Percentiles rank a stretch among this genome's conserved stretches.
These are phyloP conservation scores for Bombardia bombarda DNA, from an alignment of 495 filamentous ascomycete genomes.

Conservation along the genomic window DNA sequence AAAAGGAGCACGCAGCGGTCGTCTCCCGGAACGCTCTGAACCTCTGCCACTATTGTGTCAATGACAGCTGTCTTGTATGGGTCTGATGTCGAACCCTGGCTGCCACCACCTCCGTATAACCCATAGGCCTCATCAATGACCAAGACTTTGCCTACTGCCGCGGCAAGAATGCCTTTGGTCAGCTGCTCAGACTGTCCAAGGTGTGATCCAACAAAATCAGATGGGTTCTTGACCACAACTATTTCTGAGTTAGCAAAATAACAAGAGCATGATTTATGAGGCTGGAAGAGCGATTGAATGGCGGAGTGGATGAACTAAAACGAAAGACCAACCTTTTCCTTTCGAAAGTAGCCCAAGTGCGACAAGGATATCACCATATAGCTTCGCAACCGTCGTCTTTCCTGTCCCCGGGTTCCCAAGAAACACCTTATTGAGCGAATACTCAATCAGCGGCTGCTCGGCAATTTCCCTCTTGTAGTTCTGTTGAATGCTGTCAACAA, in stretches of 20 bases:
- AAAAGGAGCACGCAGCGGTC: constrained; percentile 72
- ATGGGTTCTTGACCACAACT: constrained; percentile 60
- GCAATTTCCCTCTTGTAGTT: constrained; percentile 58
- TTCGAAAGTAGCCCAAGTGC: constrained; percentile 53
- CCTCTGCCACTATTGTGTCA: constrained; percentile 77
- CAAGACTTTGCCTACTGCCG: constrained; percentile 62
- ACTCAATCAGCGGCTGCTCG: constrained; percentile 48
- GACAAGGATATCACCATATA: constrained; percentile 60
- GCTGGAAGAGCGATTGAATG: too few species aligned
- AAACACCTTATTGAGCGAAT: constrained; percentile 63
- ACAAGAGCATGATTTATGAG: too few species aligned
- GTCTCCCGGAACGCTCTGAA: constrained; percentile 68
- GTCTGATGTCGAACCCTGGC: constrained; percentile 28
- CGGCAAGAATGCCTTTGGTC: constrained; percentile 62
- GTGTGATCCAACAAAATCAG: constrained; percentile 60
- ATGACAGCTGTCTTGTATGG: constrained; percentile 57
- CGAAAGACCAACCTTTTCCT: constrained; percentile 53
- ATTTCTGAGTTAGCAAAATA: constrained; percentile 19
- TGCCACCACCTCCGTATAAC: constrained; percentile 28
- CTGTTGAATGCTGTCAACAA: constrained; percentile 50
- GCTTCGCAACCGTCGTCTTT: constrained; percentile 68
- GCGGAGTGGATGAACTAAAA: too few species aligned
- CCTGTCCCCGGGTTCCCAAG: constrained; percentile 65
- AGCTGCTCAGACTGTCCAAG: constrained; percentile 62
- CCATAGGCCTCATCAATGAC: constrained; percentile 72